Conservation (phyloP, 352 stramenopile genomes). For the Phytophthora sp. region DNA sequence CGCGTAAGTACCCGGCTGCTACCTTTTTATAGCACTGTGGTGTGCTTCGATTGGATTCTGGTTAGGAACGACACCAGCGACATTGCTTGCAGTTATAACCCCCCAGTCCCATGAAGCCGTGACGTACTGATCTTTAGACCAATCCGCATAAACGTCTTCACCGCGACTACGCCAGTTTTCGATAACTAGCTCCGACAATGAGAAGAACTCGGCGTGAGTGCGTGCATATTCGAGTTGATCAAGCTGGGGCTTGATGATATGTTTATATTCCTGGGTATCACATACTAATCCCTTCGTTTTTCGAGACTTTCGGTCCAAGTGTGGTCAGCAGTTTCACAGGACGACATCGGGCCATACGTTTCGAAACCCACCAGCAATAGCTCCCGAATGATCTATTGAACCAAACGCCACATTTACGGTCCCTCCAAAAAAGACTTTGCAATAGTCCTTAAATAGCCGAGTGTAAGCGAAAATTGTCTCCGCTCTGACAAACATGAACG, state of each 20-base stretch:
- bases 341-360: no score
- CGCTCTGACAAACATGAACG: no score
- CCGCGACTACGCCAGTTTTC: neutral
- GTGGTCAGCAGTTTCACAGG: no score
- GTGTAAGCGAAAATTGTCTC: no score
- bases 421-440: no score
- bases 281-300: no score
- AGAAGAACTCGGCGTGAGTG: neutral
- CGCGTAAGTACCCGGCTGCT: neutral
- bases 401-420: no score
- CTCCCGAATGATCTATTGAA: no score
- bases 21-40: conserved; percentile 1
- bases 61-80: conserved; percentile 1
- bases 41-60: conserved; percentile 14
- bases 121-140: conserved; percentile 1
- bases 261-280: no score
- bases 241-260: conserved; percentile 15
- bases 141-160: conserved; percentile 10
- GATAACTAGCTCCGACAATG: neutral
- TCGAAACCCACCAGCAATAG: no score
- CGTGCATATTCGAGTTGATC: neutral
- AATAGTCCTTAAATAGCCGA: no score
- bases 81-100: neutral
- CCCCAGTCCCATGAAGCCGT: conserved; percentile 7
- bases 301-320: no score